phyloP scores from a whole-genome alignment of 768 basidiomycete species.

The Lentinula aciculospora region DNA sequence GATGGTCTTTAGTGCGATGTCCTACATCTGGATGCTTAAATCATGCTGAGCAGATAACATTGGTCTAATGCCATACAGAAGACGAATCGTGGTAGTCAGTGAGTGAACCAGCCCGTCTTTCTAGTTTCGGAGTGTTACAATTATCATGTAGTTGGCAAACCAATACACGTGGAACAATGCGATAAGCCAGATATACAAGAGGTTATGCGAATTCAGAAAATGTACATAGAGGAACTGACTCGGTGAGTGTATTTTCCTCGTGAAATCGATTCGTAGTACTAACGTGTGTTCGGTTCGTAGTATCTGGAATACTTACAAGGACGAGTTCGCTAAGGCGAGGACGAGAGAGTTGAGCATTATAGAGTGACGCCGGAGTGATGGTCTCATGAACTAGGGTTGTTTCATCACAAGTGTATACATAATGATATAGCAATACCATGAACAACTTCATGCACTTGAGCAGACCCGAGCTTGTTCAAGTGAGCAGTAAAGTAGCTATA shows the following conservation, averaged over 20 bases:
- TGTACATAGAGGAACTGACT: constrained; percentile 90
- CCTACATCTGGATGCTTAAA: no score
- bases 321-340: constrained; percentile 83
- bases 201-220: constrained; percentile 69
- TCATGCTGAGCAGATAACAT: constrained; percentile 66
- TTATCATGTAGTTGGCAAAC: constrained; percentile 68
- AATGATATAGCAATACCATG: no score
- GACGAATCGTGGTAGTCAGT: constrained; percentile 95
- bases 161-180: constrained; percentile 72
- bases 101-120: constrained; percentile 31
- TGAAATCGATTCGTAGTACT: background rate
- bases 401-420: background rate
- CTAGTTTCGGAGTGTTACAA: background rate
- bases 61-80: constrained; percentile 93
- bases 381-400: no score
- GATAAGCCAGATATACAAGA: constrained; percentile 82
- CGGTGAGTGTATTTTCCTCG: constrained; percentile 31
- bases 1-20: background rate
- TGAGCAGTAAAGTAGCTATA: no score
- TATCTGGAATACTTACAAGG: constrained; percentile 96
- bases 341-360: constrained; percentile 74
- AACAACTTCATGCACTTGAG: background rate
- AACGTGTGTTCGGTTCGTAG: constrained; percentile 36
- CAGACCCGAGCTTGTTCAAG: background rate
- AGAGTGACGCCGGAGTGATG: constrained; percentile 35